Evolutionary conservation across 371 early-diverging fungal species (phyloP).

Genomic region (Mortierella sp.): DNA sequence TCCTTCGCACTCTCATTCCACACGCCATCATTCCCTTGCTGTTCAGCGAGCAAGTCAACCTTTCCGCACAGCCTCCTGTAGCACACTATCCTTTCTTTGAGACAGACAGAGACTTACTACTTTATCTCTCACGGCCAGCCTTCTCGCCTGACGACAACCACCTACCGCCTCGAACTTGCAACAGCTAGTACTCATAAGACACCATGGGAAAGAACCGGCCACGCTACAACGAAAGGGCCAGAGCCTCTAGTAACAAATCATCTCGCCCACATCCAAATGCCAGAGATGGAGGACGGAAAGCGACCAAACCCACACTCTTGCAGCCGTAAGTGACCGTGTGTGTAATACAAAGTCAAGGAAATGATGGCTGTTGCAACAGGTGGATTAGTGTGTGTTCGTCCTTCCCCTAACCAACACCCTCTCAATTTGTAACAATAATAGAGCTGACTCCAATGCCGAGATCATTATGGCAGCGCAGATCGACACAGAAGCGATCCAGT

Average conservation of each 20-base stretch:
- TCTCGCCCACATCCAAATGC: slow-evolving; percentile 65
- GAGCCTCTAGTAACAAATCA: slow-evolving; percentile 59
- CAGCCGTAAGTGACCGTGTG: slow-evolving; percentile 18
- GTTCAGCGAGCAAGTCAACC: too few relatives aligned
- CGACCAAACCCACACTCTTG: slow-evolving; percentile 31
- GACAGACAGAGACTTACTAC: too few relatives aligned
- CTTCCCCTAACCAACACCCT: too few relatives aligned
- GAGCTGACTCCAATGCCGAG: slow-evolving; percentile 58
- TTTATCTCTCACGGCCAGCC: too few relatives aligned
- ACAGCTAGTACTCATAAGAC: background rate
- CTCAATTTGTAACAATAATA: too few relatives aligned
- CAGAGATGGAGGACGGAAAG: slow-evolving; percentile 64
- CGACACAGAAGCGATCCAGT: slow-evolving; percentile 25
- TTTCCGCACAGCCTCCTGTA: too few relatives aligned
- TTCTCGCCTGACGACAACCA: too few relatives aligned
- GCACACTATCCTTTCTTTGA: too few relatives aligned
- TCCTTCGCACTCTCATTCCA: background rate
- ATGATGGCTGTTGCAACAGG: background rate
- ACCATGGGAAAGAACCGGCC: slow-evolving; percentile 72
- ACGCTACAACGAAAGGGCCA: slow-evolving; percentile 71
- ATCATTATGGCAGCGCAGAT: slow-evolving; percentile 59
- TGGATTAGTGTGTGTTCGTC: too few relatives aligned
- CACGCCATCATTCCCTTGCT: background rate
- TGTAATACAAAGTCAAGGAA: background rate
- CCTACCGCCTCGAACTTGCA: background rate